These are phyloP conservation scores for Cicer pinnatifidum DNA, from an alignment of 306 rosid genomes.

Conservation along the genomic window DNA sequence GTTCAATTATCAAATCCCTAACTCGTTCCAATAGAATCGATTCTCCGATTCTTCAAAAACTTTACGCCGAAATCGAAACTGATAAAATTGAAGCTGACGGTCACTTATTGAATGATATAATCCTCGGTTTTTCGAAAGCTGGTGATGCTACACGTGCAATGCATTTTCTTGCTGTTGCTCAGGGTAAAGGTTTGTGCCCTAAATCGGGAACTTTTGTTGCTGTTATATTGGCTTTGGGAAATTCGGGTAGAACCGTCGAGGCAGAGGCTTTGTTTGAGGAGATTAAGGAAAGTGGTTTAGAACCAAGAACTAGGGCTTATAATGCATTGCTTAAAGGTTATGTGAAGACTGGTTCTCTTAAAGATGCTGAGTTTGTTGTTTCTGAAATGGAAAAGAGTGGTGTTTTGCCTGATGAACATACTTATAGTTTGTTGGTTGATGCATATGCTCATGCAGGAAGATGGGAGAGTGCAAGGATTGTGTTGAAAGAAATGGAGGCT, in stretches of 20 bases:
- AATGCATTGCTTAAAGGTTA: slow-evolving; percentile 87
- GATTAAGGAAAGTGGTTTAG: slow-evolving; percentile 74
- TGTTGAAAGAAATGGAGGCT: slow-evolving; percentile 86
- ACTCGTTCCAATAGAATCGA: slow-evolving; percentile 73
- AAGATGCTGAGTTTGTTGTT: slow-evolving; percentile 77
- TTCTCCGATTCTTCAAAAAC: slow-evolving; percentile 74
- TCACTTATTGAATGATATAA: slow-evolving; percentile 76
- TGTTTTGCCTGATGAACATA: slow-evolving; percentile 77
- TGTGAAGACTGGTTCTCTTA: slow-evolving; percentile 71
- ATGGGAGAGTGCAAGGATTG: slow-evolving; percentile 91
- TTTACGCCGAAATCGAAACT: slow-evolving; percentile 67
- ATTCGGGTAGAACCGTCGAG: slow-evolving; percentile 69
- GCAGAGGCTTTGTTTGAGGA: slow-evolving; percentile 93
- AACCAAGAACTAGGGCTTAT: slow-evolving; percentile 77
- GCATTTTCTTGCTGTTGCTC: slow-evolving; percentile 76
- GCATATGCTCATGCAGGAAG: slow-evolving; percentile 78
- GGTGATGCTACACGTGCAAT: slow-evolving; percentile 72
- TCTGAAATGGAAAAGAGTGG: slow-evolving; percentile 83
- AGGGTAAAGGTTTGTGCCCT: slow-evolving; percentile 75
- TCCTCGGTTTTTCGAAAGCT: slow-evolving; percentile 76
- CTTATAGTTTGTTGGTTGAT: slow-evolving; percentile 77
- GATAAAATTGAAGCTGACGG: slow-evolving; percentile 81
- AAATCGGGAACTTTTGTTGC: slow-evolving; percentile 70
- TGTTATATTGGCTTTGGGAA: slow-evolving; percentile 72
- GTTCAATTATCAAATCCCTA: slow-evolving; percentile 81